Evolutionary conservation across 2,329 filamentous ascomycete genomes (phyloP).

Genomic region (Epichloe uncinata): DNA sequence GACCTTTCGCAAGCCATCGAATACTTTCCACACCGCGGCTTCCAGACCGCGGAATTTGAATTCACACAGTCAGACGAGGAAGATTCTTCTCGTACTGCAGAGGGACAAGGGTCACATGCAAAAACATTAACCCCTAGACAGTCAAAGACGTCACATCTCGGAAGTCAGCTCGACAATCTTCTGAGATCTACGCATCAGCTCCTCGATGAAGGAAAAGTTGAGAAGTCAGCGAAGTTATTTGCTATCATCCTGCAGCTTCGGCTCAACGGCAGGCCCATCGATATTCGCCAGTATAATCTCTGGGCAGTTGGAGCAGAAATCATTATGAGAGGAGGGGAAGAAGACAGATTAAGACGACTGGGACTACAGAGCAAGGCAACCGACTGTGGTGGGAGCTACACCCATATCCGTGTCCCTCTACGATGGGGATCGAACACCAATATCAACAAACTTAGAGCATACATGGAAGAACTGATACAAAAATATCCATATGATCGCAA

Average conservation of each 20-base stretch:
- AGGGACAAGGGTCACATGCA: neutral
- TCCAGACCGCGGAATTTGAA: constrained; percentile 5
- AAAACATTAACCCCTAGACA: constrained; percentile 1
- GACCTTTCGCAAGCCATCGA: constrained; percentile 23
- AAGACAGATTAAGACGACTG: constrained; percentile 7
- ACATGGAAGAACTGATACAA: constrained; percentile 67
- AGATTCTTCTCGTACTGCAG: constrained; percentile 21
- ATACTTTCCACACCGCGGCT: constrained; percentile 39
- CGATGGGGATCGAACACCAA: constrained; percentile 33
- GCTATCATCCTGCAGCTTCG: constrained; percentile 53
- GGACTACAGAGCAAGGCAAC: neutral
- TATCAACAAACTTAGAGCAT: constrained; percentile 35
- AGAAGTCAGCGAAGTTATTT: constrained; percentile 61
- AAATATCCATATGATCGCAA: constrained; percentile 59
- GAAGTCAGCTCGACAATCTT: constrained; percentile 49
- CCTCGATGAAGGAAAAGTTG: constrained; percentile 55
- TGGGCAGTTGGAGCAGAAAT: constrained; percentile 85
- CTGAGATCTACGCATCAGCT: constrained; percentile 59
- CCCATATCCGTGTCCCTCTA: constrained; percentile 3
- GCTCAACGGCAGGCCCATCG: constrained; percentile 33
- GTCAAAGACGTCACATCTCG: constrained; percentile 10
- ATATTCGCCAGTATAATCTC: constrained; percentile 54
- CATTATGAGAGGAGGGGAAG: constrained; percentile 48
- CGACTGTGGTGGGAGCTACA: neutral
- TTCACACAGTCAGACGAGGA: constrained; percentile 27